Conservation (phyloP, 208 protist genomes). For the Wallacemonas collosoma region DNA sequence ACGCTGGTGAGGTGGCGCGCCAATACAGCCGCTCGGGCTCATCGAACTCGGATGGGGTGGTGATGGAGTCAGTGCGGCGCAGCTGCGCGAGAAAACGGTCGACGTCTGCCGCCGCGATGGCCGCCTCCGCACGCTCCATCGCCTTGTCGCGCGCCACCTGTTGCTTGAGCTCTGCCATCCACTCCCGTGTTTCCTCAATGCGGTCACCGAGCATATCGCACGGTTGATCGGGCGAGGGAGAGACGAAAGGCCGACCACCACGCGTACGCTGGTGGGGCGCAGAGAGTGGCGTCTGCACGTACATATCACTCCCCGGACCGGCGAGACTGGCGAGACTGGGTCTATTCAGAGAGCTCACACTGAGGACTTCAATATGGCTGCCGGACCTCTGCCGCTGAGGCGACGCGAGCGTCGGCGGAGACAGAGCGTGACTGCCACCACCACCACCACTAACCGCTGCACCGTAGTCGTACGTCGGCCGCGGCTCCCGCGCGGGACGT, state of each 20-base stretch:
- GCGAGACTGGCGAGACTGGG: neutral
- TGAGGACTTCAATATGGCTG: constrained; percentile 49
- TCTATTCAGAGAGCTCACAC: constrained; percentile 25
- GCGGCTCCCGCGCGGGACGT: neutral
- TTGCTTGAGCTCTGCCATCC: constrained; percentile 55
- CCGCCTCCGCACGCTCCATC: constrained; percentile 18
- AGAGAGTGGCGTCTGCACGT: constrained; percentile 13
- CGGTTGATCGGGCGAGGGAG: constrained; percentile 10
- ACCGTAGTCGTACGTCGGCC: constrained; percentile 6
- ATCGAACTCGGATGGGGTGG: constrained; percentile 7
- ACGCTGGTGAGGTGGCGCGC: neutral
- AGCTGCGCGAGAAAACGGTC: constrained; percentile 10
- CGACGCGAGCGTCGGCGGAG: neutral
- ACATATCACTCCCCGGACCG: constrained; percentile 1
- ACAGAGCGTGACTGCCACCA: too few species aligned
- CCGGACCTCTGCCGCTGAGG: constrained; percentile 26
- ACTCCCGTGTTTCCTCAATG: constrained; percentile 53
- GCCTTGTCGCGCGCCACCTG: constrained; percentile 36
- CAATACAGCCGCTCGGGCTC: constrained; percentile 15
- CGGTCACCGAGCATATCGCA: constrained; percentile 26
- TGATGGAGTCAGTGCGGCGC: constrained; percentile 13
- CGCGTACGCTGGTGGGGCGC: neutral
- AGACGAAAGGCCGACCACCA: constrained; percentile 5
- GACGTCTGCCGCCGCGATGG: constrained; percentile 10
- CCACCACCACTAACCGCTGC: constrained; percentile 1